These are phyloP conservation scores for Leccinellum albellum DNA, from an alignment of 768 basidiomycete species.

Conservation along the genomic window DNA sequence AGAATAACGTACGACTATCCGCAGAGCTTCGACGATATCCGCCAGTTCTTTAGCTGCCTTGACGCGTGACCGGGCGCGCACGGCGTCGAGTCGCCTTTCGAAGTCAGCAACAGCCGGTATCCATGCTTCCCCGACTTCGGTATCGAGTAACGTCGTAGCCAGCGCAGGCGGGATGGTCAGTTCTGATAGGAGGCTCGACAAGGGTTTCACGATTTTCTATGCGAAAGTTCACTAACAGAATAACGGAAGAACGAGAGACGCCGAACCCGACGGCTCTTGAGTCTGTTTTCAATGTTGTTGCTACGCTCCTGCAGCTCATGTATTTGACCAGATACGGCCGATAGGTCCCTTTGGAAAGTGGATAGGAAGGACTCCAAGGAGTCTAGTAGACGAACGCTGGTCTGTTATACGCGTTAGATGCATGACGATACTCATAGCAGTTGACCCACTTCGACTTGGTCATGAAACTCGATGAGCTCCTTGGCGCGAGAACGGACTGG, in stretches of 20 bases:
- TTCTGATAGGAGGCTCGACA: slow-evolving; percentile 75
- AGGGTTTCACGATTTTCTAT: slow-evolving; percentile 85
- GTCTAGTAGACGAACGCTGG: slow-evolving; percentile 79
- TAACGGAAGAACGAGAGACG: not conserved
- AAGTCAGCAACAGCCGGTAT: slow-evolving; percentile 76
- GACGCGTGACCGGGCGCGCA: slow-evolving; percentile 73
- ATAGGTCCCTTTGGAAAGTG: slow-evolving; percentile 92
- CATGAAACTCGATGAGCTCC: slow-evolving; percentile 85
- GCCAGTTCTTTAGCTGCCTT: slow-evolving; percentile 82
- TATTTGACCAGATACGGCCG: slow-evolving; percentile 94
- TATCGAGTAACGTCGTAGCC: slow-evolving; percentile 75
- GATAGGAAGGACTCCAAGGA: slow-evolving; percentile 89
- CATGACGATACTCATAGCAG: not conserved
- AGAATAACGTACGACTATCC: slow-evolving; percentile 68
- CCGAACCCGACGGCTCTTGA: slow-evolving; percentile 80
- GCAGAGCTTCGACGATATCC: slow-evolving; percentile 80
- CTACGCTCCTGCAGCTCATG: slow-evolving; percentile 89
- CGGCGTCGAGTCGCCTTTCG: slow-evolving; percentile 64
- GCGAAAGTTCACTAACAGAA: slow-evolving; percentile 1
- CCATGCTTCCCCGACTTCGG: slow-evolving; percentile 86
- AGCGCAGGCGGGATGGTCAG: slow-evolving; percentile 81
- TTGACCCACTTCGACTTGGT: slow-evolving; percentile 73
- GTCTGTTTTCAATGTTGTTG: slow-evolving; percentile 82
- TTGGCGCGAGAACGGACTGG: slow-evolving; percentile 41
- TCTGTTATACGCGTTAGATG: slow-evolving; percentile 43